Base-by-base conservation (phyloP, 768 basidiomycete genomes). In the Boletus insuetus region DNA sequence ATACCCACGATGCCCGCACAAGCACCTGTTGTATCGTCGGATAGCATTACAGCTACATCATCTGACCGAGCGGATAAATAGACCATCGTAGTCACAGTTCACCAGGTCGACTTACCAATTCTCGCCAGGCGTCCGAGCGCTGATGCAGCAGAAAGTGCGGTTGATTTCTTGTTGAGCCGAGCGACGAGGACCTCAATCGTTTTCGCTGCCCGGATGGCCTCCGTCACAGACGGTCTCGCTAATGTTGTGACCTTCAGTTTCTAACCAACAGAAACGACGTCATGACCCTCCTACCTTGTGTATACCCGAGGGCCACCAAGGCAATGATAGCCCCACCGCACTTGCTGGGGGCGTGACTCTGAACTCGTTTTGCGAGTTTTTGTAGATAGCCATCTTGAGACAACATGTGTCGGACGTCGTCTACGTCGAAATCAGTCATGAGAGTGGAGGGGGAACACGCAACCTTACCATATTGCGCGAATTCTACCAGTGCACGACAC, bases 121-220 rank as follows among this genome's bases (percentile, higher is more conserved):
- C 42, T 45, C 31, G 53, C 38, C 7, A 69, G 61, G 14, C 8
- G 49, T 9, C 58, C 60, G 13, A 69, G 42, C 9, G 58, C 58
- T 1, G 31, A 59, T 12, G 62, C 64, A n/a, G 68, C 65, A 31
- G 49, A 44, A 34, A 69, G 53, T 0, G 64, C 60, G 20, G 56
- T 56, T 12, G 60, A 52, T 42, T 62, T 64, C 10, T 52, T 26
- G 24, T 42, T 46, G 6, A 69, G 55, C 13, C 55, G 58, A 20
- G 54, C 24, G 11, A 69, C 48, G 22, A 69, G 61, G 10, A 54
- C 44, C 4, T 29, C 38, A 3, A 69, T 46, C 13, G 60, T 65
- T 34, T 56, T 47, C 19, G 47, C 53, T 17, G 41, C 38, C 22
- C 40, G n/a, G 47, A 69, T 65, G 24, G 64, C 58, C 0, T 52